Evolutionary conservation across 352 stramenopile species (phyloP), one percentile per base, ranked within the genome.

Genomic region (Pythium diclinum): DNA sequence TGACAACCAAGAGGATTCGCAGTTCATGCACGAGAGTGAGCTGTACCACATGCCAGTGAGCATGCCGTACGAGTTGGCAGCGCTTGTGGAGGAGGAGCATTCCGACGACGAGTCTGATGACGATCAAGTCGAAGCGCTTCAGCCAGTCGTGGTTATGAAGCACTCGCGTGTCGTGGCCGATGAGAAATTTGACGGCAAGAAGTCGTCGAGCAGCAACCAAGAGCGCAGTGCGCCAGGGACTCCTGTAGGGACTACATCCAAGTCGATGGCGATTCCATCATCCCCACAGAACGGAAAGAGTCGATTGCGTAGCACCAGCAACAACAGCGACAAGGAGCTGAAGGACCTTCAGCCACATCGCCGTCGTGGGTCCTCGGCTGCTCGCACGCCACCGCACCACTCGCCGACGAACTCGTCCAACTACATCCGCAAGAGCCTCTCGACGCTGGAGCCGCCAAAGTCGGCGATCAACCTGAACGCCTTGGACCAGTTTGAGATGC

Each of bases 381-480:
- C 54, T n/a, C 61, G 52, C 14, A 61, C 61, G 3, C 52, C 61
- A 21, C 52, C 46, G 3, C 51, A 54, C 14, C 47, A 53, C 17
- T 63, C 63, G 16, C 63, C 63, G 25, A 48, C 46, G 6, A 46
- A 11, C 36, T 47, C 40, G 16, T 28, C 25, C 25, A 54, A 53
- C 42, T 38, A 61, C 33, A 48, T 19, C n/a, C 54, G 59, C 28
- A 66, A 71, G 58, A 71, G 57, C 33, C 57, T 66, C 33, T 63
- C 64, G 28, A 34, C 0, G 5, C 17, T 51, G 36, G 58, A 71
- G 8, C 82, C 79, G 9, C 79, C 82, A 21, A 73, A 72, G 55
- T 76, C 72, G 23, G 72, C 70, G 38, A 78, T 78, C 47, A 61
- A 78, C 36, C 64, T 77, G 21, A 75, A 73, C 1, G 17, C 30